Conservation (phyloP, 1,139 yeast genomes). For the Yamadazyma membranifaciens region DNA sequence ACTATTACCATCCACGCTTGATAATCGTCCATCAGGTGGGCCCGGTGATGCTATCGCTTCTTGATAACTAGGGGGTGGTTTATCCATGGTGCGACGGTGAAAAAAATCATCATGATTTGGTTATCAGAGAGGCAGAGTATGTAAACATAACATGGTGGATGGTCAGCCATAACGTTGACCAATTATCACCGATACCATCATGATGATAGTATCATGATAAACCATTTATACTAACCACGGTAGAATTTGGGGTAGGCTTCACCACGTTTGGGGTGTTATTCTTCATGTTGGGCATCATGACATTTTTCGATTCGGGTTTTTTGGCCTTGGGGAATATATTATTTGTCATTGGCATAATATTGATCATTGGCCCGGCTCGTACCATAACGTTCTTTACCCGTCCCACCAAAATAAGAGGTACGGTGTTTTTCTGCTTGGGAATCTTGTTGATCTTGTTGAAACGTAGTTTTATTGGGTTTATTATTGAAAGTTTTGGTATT, state of each 20-base stretch:
- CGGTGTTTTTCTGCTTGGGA: conserved; percentile 75
- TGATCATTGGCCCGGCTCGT: conserved; percentile 86
- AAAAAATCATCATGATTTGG: conserved; percentile 57
- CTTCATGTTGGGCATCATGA: conserved; percentile 76
- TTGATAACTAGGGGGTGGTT: conserved; percentile 17
- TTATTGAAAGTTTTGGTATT: conserved; percentile 83
- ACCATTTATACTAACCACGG: conserved; percentile 22
- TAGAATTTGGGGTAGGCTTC: conserved; percentile 91
- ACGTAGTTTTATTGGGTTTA: conserved; percentile 80
- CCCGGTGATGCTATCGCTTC: conserved; percentile 13
- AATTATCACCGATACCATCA: no score
- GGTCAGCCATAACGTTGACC: no score
- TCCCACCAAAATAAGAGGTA: conserved; percentile 83
- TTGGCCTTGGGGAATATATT: conserved; percentile 86
- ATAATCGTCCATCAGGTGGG: background rate
- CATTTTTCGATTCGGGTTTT: conserved; percentile 86
- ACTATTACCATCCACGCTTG: background rate
- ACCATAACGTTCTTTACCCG: conserved; percentile 82
- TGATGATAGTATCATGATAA: no score
- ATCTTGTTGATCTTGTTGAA: conserved; percentile 71
- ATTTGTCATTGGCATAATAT: conserved; percentile 76
- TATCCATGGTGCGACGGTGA: background rate
- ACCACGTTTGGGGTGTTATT: conserved; percentile 83
- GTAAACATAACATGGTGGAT: conserved; percentile 23
- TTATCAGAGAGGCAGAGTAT: conserved; percentile 74